Evolutionary conservation across 1,139 yeast species (phyloP).

Genomic region (Geotrichum phurueaensis): DNA sequence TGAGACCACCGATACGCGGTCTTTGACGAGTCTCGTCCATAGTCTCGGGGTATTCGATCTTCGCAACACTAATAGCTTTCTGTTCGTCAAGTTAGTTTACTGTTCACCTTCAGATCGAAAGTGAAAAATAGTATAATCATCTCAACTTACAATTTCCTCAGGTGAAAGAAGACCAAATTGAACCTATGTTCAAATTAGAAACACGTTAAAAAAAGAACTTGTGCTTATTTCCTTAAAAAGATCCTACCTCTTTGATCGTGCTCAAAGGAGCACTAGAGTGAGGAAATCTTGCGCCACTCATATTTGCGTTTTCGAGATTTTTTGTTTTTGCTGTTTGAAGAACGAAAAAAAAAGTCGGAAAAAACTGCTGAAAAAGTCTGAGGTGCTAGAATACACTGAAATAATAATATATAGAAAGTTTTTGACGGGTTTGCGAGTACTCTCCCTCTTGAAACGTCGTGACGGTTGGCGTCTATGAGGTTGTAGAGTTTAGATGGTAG

Average conservation of each 20-base stretch:
- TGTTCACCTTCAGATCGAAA: background rate
- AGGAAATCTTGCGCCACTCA: slow-evolving; percentile 57
- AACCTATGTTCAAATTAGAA: slow-evolving; percentile 40
- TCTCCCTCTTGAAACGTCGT: slow-evolving; percentile 9
- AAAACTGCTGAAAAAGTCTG: background rate
- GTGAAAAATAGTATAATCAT: background rate
- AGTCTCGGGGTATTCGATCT: slow-evolving; percentile 95
- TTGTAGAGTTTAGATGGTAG: slow-evolving; percentile 6
- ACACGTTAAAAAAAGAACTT: background rate
- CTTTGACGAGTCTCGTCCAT: slow-evolving; percentile 95
- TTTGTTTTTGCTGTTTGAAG: background rate
- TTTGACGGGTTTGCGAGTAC: background rate
- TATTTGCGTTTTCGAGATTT: slow-evolving; percentile 18
- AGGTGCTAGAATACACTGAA: background rate
- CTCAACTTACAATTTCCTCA: slow-evolving; percentile 65
- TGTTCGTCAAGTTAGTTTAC: slow-evolving; percentile 19
- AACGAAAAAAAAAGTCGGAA: background rate
- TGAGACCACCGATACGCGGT: slow-evolving; percentile 94
- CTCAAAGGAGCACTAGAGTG: slow-evolving; percentile 97
- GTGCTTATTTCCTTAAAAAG: background rate
- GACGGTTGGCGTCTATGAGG: slow-evolving; percentile 15
- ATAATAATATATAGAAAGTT: background rate
- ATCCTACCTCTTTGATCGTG: slow-evolving; percentile 81
- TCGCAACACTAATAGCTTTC: slow-evolving; percentile 94
- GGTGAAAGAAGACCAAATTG: slow-evolving; percentile 98